Percentiles rank a stretch among this genome's conserved stretches.
Conservation (phyloP, 805 yeast species). For the Pichia scutulata region DNA sequence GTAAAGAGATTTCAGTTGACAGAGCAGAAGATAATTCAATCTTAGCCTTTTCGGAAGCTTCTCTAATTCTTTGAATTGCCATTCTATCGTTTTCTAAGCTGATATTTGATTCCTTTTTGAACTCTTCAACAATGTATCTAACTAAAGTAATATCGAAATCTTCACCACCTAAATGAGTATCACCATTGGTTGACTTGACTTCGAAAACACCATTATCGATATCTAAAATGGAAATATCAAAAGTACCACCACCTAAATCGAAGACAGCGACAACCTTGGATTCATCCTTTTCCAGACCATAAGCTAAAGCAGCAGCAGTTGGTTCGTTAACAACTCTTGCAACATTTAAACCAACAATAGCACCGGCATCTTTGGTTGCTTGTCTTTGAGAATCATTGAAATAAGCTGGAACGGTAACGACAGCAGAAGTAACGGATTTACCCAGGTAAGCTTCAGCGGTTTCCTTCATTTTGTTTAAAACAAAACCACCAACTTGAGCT, state of each 20-base stretch:
- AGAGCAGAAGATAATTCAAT: conserved; percentile 64
- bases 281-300: conserved; percentile 77
- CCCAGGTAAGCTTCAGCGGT: conserved; percentile 91
- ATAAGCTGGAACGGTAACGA: conserved; percentile 85
- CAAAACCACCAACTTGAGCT: conserved; percentile 61
- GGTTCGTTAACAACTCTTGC: conserved; percentile 88
- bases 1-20: conserved; percentile 56
- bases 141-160: conserved; percentile 84
- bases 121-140: conserved; percentile 57
- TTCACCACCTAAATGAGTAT: conserved; percentile 90
- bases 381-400: conserved; percentile 89
- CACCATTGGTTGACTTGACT: conserved; percentile 96
- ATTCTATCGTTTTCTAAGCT: conserved; percentile 45
- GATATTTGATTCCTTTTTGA: conserved; percentile 46
- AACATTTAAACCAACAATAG: conserved; percentile 88
- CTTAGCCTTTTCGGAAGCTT: conserved; percentile 71
- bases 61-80: conserved; percentile 70
- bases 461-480: conserved; percentile 95
- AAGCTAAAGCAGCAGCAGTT: conserved; percentile 90
- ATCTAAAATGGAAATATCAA: conserved; percentile 93
- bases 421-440: conserved; percentile 82
- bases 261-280: conserved; percentile 72
- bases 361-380: conserved; percentile 96
- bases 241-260: conserved; percentile 98
- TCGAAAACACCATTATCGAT: conserved; percentile 97